A percentile compares a stretch with the other conserved stretches of the same genome.
These are phyloP conservation scores for Gyromitra esculenta DNA, from an alignment of 2,329 filamentous ascomycete genomes.

Conservation along the genomic window DNA sequence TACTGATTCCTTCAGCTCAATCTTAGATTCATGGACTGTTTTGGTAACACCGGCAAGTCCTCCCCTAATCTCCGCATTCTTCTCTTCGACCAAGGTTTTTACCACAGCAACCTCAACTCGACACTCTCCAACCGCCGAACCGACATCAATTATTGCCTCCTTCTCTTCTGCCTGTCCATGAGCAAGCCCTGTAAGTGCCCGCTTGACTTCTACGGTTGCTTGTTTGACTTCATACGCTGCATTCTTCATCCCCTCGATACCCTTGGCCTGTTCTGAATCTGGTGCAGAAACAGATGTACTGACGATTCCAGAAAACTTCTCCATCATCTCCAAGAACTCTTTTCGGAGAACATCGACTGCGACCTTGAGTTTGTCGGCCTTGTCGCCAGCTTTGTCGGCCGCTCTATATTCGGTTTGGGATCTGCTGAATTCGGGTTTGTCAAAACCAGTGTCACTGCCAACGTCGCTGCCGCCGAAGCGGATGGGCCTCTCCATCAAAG, in stretches of 20 bases:
- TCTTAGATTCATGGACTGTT: slow-evolving; percentile 40
- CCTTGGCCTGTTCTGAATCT: slow-evolving; percentile 43
- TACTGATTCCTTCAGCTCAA: slow-evolving; percentile 53
- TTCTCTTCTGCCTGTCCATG: slow-evolving; percentile 46
- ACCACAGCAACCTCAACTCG: slow-evolving; percentile 53
- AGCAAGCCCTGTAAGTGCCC: slow-evolving; percentile 22
- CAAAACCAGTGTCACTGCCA: slow-evolving; percentile 37
- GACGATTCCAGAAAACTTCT: slow-evolving; percentile 51
- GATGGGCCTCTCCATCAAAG: slow-evolving; percentile 43
- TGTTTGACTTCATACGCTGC: slow-evolving; percentile 48
- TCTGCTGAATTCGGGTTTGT: slow-evolving; percentile 35
- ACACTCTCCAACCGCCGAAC: slow-evolving; percentile 52
- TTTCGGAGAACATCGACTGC: slow-evolving; percentile 92
- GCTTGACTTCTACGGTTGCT: slow-evolving; percentile 47
- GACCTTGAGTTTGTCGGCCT: slow-evolving; percentile 77
- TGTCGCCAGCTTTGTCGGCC: slow-evolving; percentile 61
- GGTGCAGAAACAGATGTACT: slow-evolving; percentile 47
- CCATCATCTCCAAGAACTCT: slow-evolving; percentile 72
- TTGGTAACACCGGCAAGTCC: slow-evolving; percentile 43
- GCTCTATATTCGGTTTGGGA: slow-evolving; percentile 39
- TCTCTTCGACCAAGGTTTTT: slow-evolving; percentile 53
- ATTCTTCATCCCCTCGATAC: slow-evolving; percentile 47
- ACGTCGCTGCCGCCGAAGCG: slow-evolving; percentile 43
- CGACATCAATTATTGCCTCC: slow-evolving; percentile 50
- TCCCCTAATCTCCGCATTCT: slow-evolving; percentile 45